Base-by-base conservation (phyloP, 1,139 yeast genomes). In the Pichia sp. region DNA sequence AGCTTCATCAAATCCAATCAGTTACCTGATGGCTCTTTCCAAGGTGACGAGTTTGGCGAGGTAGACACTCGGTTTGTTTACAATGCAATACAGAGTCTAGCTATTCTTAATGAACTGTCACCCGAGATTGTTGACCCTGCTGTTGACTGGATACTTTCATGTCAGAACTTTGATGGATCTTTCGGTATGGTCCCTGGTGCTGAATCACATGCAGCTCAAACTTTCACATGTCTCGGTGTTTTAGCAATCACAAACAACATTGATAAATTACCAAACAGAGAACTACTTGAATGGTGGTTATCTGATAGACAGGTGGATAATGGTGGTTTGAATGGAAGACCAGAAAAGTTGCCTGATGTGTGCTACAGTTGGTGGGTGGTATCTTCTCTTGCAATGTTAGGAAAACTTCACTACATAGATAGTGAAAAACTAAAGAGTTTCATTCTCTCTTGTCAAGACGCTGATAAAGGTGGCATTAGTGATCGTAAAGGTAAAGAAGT, bases 311-410 rank as follows among this genome's bases (percentile, higher is more conserved):
- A 91, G 60, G 73, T 85, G n/a, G 79, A 79, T 4, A 71, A 72
- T 21, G 99, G 99, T 5, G 99, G 99, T 0, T 68, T 91, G 41
- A 91, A 91, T 58, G 99, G 99, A 0, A 73, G 99, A 38, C 98
- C 98, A 0, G 96, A 93, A 50, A 91, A 91, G 59, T 66, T 89
- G 21, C 96, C 97, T 0, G 99, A 91, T 61, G 96, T 85, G 14
- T 91, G 99, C 59, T 91, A 91, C 59, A 80, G 93, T 56, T 93
- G 97, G 97, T 91, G 98, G 98, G 96, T 88, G 6, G 62, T 89
- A 33, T 82, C 95, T 1, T 74, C 91, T 1, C 64, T 91, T 39
- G 74, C 84, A 0, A 81, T 89, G 40, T 66, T 91, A 21, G 74
- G 66, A 0, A 76, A 72, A 47, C 60, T 77, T 21, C 74, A 82